Base-by-base conservation (phyloP, 2,329 filamentous ascomycete species). In the Clarireedia homoeocarpa region DNA sequence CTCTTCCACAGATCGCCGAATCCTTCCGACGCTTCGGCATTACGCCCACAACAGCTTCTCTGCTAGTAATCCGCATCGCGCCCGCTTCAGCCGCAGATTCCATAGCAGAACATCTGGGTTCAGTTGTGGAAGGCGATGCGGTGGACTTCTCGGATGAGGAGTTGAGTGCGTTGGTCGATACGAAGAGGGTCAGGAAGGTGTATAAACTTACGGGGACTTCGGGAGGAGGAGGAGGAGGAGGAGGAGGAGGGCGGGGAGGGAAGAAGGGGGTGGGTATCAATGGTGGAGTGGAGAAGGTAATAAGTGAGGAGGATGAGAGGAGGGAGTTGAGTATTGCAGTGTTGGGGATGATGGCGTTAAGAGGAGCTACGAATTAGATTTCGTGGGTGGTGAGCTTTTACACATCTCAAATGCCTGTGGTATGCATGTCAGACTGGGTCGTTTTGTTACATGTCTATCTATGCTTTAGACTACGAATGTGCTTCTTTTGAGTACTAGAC, bases 1-100 rank as follows among this genome's bases (percentile, higher is more conserved):
- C 6, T 1, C 7, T 5, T 4, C 38, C 9, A 15, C 23, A 95
- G 90, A 97, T 99, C 67, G 82, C 90, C 51, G 91, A 96, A 64
- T 86, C 91, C 0, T 97, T 97, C 72, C 86, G 89, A 34, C 85
- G 86, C 53, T 96, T 94, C 67, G 94, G 94, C 48, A 84, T 97
- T 57, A 82, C 89, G 12, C 74, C 77, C 10, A 94, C 87, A 2
- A 84, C 78, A 46, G 72, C 85, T 27, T 46, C 53, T 63, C 72
- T 99, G n/a, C 74, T 96, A 2, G 84, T 89, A 6, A 77, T 96
- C 66, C 97, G 96, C 69, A 77, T 97, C 24, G 79, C 84, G 9
- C 76, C 78, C 15, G 74, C 76, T 0, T 71, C 74, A 48, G 68
- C 73, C 48, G 72, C 81, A 38, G 73, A 78, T 17, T 67, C 76